phyloP scores from a whole-genome alignment of 371 early-diverging fungal species.

The Vavraia culicis region DNA sequence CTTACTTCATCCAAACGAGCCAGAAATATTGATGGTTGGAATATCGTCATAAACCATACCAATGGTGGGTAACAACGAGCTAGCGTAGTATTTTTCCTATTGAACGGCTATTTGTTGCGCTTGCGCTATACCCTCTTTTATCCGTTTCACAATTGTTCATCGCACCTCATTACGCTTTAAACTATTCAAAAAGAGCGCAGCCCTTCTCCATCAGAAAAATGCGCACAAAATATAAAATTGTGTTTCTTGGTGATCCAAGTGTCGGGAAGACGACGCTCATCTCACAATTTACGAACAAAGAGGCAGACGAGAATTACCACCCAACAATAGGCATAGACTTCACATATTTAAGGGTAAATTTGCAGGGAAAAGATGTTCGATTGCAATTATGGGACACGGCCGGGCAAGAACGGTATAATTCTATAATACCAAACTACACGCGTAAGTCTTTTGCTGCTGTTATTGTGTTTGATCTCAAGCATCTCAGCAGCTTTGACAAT shows the following conservation, averaged over 20 bases:
- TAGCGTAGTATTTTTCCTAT: too few species aligned
- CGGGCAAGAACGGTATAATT: slow-evolving; percentile 44
- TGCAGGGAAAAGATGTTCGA: slow-evolving; percentile 32
- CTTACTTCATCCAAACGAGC: too few species aligned
- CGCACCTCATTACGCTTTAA: too few species aligned
- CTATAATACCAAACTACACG: slow-evolving; percentile 85
- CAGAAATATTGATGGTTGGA: too few species aligned
- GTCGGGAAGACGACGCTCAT: slow-evolving; percentile 96
- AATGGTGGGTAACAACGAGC: too few species aligned
- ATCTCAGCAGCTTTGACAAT: slow-evolving; percentile 56
- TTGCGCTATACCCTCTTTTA: too few species aligned
- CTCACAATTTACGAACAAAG: slow-evolving; percentile 47
- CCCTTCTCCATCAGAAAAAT: slow-evolving; percentile 11
- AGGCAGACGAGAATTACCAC: slow-evolving; percentile 43
- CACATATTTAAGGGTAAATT: slow-evolving; percentile 48
- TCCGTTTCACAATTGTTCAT: too few species aligned
- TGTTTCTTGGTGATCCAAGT: slow-evolving; percentile 44
- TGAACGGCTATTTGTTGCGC: too few species aligned
- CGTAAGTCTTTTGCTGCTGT: slow-evolving; percentile 90
- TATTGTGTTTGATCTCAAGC: slow-evolving; percentile 53
- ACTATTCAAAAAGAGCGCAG: too few species aligned
- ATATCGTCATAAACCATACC: too few species aligned
- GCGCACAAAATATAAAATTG: slow-evolving; percentile 44
- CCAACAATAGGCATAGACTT: slow-evolving; percentile 99
- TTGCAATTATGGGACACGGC: slow-evolving; percentile 46